Percentiles rank a stretch among this genome's conserved stretches.
These are phyloP conservation scores for Stephania cephalantha DNA, from an alignment of 164 flowering plant genomes.

Conservation along the genomic window DNA sequence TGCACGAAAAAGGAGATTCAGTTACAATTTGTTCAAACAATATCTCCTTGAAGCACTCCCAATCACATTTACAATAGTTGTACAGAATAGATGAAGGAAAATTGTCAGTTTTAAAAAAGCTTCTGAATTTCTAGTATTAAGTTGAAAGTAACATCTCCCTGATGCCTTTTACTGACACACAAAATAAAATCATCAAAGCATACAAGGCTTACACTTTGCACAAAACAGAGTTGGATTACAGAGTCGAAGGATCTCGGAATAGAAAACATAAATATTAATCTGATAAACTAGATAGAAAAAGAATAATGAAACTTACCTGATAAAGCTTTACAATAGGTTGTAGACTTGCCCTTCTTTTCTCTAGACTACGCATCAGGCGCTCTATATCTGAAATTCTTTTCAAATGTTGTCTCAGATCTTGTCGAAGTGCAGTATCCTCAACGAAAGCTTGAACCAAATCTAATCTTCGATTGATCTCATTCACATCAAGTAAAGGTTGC, in stretches of 20 bases:
- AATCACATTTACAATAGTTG: background rate
- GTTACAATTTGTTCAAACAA: background rate
- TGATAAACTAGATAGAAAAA: background rate
- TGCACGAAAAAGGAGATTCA: background rate
- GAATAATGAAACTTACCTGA: constrained; percentile 45
- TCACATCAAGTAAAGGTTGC: constrained; percentile 80
- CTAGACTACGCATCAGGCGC: constrained; percentile 56
- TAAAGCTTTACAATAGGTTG: constrained; percentile 87
- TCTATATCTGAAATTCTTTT: constrained; percentile 89
- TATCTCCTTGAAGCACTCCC: background rate
- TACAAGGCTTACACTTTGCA: background rate
- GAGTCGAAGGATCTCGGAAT: background rate
- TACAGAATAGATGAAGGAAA: background rate
- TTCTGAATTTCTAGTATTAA: background rate
- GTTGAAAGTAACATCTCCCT: background rate
- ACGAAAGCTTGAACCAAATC: constrained; percentile 93
- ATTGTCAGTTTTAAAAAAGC: background rate
- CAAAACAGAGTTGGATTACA: too few relatives aligned
- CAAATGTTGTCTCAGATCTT: constrained; percentile 84
- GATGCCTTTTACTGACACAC: background rate
- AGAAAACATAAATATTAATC: background rate
- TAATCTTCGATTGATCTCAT: constrained; percentile 69
- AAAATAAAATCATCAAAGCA: background rate
- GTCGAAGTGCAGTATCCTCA: constrained; percentile 86
- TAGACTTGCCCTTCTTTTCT: constrained; percentile 66